Conservation (phyloP, 352 stramenopile genomes). For the Aphanomyces astaci region DNA sequence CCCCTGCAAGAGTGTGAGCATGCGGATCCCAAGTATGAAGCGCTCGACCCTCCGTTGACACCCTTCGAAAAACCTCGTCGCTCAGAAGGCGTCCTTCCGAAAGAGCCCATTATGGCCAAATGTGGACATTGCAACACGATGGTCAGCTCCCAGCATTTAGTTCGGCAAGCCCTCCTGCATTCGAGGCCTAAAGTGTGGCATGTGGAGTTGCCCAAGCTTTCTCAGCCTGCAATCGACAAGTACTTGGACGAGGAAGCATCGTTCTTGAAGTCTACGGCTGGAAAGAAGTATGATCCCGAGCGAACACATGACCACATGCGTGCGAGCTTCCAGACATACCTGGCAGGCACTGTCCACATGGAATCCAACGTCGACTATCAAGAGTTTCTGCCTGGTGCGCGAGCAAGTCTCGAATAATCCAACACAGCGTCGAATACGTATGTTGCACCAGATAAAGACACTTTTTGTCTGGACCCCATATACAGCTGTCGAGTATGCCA, state of each 20-base stretch:
- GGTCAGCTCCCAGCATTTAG: no score
- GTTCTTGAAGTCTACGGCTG: no score
- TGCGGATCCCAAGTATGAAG: not conserved
- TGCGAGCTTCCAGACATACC: not conserved
- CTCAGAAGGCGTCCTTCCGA: not conserved
- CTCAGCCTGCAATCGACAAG: not conserved
- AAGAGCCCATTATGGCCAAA: no score
- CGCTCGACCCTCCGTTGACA: not conserved
- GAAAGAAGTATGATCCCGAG: no score
- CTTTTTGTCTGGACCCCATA: not conserved
- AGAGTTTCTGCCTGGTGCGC: no score
- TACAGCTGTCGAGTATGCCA: not conserved
- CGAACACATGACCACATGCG: not conserved
- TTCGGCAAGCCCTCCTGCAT: no score
- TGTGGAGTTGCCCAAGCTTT: not conserved
- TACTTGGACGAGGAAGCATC: not conserved
- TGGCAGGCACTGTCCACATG: not conserved
- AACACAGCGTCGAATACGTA: no score
- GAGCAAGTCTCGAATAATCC: no score
- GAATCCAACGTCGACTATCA: not conserved
- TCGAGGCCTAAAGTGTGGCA: not conserved
- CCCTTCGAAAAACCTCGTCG: not conserved
- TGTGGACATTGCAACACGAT: no score
- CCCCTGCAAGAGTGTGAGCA: not conserved
- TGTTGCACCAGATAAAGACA: not conserved